A percentile compares a stretch with the other conserved stretches of the same genome.
Conservation (phyloP, 2,329 filamentous ascomycete species). For the Podosphaera xanthii region DNA sequence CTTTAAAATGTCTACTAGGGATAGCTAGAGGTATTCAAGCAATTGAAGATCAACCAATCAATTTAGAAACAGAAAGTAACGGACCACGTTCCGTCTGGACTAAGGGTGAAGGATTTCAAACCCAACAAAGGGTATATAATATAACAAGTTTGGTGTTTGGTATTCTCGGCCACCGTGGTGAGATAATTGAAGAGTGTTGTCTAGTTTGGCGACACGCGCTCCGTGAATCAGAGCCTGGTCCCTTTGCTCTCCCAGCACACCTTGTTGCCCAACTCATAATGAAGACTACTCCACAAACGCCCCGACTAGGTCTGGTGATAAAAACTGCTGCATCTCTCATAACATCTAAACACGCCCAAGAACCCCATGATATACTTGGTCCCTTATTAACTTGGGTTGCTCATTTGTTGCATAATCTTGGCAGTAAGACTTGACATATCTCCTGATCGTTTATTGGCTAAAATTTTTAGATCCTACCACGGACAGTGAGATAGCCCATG, state of each 20-base stretch:
- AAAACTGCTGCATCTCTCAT: conserved; percentile 1
- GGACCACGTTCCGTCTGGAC: conserved; percentile 23
- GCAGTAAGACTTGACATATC: conserved; percentile 21
- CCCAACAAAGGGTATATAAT: conserved; percentile 28
- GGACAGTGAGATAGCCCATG: conserved; percentile 51
- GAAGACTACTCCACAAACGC: conserved; percentile 33
- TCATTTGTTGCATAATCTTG: conserved; percentile 36
- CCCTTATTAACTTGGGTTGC: conserved; percentile 38
- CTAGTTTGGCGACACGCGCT: conserved; percentile 51
- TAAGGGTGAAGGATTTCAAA: conserved; percentile 22
- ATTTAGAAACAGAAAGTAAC: conserved; percentile 33
- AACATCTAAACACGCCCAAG: conserved; percentile 19
- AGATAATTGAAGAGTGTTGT: conserved; percentile 51
- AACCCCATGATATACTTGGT: conserved; percentile 25
- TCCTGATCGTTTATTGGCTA: conserved; percentile 1
- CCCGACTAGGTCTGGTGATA: conserved; percentile 29
- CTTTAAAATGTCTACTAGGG: conserved; percentile 43
- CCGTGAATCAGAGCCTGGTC: conserved; percentile 48
- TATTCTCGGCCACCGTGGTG: conserved; percentile 34
- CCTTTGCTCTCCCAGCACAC: conserved; percentile 49
- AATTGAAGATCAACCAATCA: conserved; percentile 40
- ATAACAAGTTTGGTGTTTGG: conserved; percentile 26
- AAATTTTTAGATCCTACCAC: conserved; percentile 26
- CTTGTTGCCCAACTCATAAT: conserved; percentile 45
- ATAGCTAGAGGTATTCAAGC: conserved; percentile 53